Conservation (phyloP, 768 basidiomycete genomes). For the Pholiota microspora region DNA sequence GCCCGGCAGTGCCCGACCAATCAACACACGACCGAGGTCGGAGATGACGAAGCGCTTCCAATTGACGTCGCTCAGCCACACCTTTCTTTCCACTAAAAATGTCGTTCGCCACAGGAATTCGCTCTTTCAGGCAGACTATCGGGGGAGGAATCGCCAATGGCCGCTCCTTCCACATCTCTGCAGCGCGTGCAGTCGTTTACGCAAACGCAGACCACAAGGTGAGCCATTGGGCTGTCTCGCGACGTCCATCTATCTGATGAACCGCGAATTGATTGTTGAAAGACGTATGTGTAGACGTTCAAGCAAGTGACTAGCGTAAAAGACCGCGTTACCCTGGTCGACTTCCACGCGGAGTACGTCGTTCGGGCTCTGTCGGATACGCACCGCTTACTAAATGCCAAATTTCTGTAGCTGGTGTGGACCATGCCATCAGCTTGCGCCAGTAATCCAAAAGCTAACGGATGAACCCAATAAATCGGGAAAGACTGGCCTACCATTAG, state of each 20-base stretch:
- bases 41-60: neutral
- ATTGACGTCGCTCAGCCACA: neutral
- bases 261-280: conserved; percentile 15
- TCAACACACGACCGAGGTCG: neutral
- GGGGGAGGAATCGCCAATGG: neutral
- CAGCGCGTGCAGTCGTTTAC: conserved; percentile 36
- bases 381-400: neutral
- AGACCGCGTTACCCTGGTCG: conserved; percentile 63
- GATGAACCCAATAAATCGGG: conserved; percentile 41
- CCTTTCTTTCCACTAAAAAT: conserved; percentile 7
- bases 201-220: conserved; percentile 46
- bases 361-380: conserved; percentile 2
- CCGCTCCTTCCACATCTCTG: conserved; percentile 5
- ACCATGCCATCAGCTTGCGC: conserved; percentile 73
- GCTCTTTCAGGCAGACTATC: conserved; percentile 3
- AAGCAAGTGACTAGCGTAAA: conserved; percentile 34
- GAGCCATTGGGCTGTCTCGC: conserved; percentile 16
- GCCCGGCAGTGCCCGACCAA: neutral
- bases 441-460: conserved; percentile 62
- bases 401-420: conserved; percentile 67
- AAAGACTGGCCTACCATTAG: conserved; percentile 52
- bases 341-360: conserved; percentile 77
- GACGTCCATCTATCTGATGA: neutral
- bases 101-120: conserved; percentile 11
- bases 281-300: conserved; percentile 31